These are phyloP conservation scores for Fusarium hainanense DNA, from an alignment of 2,329 filamentous ascomycete species.

Conservation along the genomic window DNA sequence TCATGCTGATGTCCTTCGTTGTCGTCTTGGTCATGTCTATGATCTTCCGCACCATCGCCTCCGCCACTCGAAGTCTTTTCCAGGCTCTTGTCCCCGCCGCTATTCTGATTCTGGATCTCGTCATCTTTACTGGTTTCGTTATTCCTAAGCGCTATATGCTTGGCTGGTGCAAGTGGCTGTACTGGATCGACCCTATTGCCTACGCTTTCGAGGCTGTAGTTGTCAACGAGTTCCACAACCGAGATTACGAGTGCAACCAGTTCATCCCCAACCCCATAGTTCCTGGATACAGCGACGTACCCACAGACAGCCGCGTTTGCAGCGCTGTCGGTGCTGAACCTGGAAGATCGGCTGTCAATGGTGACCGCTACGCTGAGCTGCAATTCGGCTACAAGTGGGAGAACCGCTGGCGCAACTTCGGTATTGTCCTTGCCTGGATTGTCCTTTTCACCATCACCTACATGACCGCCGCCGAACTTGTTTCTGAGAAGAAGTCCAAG, in stretches of 20 bases:
- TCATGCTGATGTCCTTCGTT: conserved; percentile 78
- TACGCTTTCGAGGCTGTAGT: conserved; percentile 86
- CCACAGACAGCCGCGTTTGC: conserved; percentile 55
- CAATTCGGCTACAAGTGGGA: conserved; percentile 64
- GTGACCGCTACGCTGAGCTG: conserved; percentile 58
- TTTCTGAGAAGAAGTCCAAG: conserved; percentile 76
- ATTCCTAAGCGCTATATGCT: conserved; percentile 76
- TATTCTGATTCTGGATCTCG: conserved; percentile 52
- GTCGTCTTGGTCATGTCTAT: conserved; percentile 78
- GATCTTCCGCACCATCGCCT: conserved; percentile 61
- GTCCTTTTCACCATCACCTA: conserved; percentile 71
- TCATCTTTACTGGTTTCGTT: conserved; percentile 78
- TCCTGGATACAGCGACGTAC: conserved; percentile 42
- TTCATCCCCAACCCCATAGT: conserved; percentile 56
- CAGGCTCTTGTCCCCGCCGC: conserved; percentile 48
- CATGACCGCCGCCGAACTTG: conserved; percentile 73
- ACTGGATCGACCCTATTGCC: conserved; percentile 81
- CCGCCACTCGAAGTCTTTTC: conserved; percentile 44
- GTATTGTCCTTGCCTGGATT: conserved; percentile 74
- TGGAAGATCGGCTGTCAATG: conserved; percentile 58
- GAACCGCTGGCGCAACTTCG: conserved; percentile 78
- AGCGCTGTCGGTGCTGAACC: conserved; percentile 58
- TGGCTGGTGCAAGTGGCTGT: conserved; percentile 85
- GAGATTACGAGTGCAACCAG: conserved; percentile 65
- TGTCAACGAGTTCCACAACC: conserved; percentile 82